Evolutionary conservation across 208 protist species (phyloP).

Genomic region (Acanthamoeba pearcei): DNA sequence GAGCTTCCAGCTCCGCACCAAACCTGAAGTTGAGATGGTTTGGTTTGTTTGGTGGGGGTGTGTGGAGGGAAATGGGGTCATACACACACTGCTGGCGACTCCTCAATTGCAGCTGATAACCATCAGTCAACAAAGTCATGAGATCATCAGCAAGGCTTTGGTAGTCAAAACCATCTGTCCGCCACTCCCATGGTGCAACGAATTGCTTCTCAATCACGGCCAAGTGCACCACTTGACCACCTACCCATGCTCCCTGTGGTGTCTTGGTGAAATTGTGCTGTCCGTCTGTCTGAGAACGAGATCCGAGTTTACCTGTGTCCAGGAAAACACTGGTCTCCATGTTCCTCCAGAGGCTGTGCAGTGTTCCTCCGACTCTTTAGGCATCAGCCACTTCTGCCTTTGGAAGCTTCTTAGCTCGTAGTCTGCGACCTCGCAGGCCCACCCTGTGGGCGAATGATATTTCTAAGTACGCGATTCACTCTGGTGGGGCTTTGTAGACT

Average conservation of each 20-base stretch:
- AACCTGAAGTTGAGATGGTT: not conserved
- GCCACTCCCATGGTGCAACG: not conserved
- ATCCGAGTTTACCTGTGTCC: not conserved
- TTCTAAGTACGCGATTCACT: too few species aligned
- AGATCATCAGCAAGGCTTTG: not conserved
- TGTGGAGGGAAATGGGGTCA: too few species aligned
- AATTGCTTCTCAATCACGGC: not conserved
- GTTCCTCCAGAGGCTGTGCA: not conserved
- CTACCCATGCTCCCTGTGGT: not conserved
- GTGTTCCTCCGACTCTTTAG: not conserved
- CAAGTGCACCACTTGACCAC: not conserved
- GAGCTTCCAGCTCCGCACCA: not conserved
- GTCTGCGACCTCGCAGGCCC: not conserved
- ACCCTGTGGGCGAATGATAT: not conserved
- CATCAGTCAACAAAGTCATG: not conserved
- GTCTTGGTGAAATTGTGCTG: not conserved
- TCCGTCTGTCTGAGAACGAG: not conserved
- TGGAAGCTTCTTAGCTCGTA: not conserved
- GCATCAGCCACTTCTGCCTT: not conserved
- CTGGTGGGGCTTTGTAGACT: too few species aligned
- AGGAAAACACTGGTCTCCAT: not conserved
- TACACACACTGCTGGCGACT: constrained; percentile 45
- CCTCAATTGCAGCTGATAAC: not conserved
- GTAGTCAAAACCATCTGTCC: not conserved
- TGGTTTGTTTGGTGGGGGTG: not conserved